phyloP scores from a whole-genome alignment of 768 basidiomycete genomes.

The Naganishia friedmannii region DNA sequence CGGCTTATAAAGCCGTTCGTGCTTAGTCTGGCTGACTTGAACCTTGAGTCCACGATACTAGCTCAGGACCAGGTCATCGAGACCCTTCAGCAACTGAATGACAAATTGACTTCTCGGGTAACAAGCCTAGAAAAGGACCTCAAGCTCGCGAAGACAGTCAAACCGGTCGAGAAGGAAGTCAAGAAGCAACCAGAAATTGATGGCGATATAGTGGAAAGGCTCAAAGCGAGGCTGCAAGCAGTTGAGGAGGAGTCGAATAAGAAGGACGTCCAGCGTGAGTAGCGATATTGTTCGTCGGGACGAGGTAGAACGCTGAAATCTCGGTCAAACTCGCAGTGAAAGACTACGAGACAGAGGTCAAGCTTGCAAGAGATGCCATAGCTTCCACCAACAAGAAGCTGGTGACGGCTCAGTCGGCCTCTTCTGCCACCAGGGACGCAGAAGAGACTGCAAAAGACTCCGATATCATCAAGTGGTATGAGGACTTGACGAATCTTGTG shows the following conservation, averaged over 20 bases:
- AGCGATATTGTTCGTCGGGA: not conserved
- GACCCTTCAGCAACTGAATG: constrained; percentile 39
- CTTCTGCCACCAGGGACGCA: constrained; percentile 21
- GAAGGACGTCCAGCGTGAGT: constrained; percentile 45
- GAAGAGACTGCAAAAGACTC: constrained; percentile 38
- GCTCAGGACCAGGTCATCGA: constrained; percentile 48
- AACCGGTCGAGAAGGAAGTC: constrained; percentile 38
- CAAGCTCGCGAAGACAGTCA: constrained; percentile 6
- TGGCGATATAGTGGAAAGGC: constrained; percentile 1
- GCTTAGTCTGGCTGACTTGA: not conserved
- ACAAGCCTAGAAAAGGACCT: constrained; percentile 39
- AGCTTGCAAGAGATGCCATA: constrained; percentile 32
- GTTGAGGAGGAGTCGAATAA: constrained; percentile 31
- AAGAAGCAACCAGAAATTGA: constrained; percentile 29
- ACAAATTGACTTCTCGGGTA: constrained; percentile 42
- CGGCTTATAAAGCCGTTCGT: not conserved
- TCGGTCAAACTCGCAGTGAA: constrained; percentile 11
- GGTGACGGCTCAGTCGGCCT: constrained; percentile 20
- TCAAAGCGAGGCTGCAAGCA: constrained; percentile 40
- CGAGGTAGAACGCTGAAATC: not conserved
- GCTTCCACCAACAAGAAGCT: constrained; percentile 22
- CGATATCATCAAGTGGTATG: constrained; percentile 71
- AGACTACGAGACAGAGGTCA: constrained; percentile 45
- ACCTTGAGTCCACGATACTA: constrained; percentile 11
- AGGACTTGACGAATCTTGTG: constrained; percentile 77